Evolutionary conservation across 2,329 filamentous ascomycete genomes (phyloP), one percentile per base, ranked within the genome.

Genomic region (Chrysosporium keratinophilum): DNA sequence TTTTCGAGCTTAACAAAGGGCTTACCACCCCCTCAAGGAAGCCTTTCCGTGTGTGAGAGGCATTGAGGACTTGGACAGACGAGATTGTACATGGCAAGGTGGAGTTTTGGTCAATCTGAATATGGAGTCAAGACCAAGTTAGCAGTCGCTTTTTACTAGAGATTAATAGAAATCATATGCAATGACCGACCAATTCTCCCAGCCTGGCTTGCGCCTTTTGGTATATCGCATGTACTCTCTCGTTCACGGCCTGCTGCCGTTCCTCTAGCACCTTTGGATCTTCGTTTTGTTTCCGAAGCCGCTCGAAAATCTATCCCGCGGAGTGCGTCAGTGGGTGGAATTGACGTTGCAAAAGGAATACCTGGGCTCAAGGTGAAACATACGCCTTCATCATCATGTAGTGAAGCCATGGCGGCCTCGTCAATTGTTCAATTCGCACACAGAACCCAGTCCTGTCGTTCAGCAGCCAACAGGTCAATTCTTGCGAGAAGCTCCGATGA

Each of bases 11-110:
- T 49, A 97, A 75, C 7, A 96, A 71, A 5, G 91, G 89, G 54
- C 82, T 74, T 69, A 97, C 83, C 55, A 96, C 76, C 35, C 83
- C 82, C 67, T 94, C 80, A 52, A 98, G 82, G 69, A 98, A 96
- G 58, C 79, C 77, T 62, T 80, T 80, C 59, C 93, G 82, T n/a
- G 91, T 95, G 66, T 93, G 83, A 57, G 79, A 78, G 43, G 88
- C 88, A 65, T 89, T 87, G 57, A 94, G 81, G 57, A 98, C 77
- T 62, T 86, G 82, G 65, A 98, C 80, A 43, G 88, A 87, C 62
- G 87, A 87, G 67, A 98, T 84, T 12, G 88, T 88, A 63, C 93
- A 87, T 40, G 93, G 91, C 55, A 93, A 81, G 42, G 87, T 87
- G 60, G 85, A 84, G 69, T 97, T 95, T 70, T 86, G 80, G 60